Conservation (phyloP, 1,284 basidiomycete genomes). For the Apiotrichum montevideense region DNA sequence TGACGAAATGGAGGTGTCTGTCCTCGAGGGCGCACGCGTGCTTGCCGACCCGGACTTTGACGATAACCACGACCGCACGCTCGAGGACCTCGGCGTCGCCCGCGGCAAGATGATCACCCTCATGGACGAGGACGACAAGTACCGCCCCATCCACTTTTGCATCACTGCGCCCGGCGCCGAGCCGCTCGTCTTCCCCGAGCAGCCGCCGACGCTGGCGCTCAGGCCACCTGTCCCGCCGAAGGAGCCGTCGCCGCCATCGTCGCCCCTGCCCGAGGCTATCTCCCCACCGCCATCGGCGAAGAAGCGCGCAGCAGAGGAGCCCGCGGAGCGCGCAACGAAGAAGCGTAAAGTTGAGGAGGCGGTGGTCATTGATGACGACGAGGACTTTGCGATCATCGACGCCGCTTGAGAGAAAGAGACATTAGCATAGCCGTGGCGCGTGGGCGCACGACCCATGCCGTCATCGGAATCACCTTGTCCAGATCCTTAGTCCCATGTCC, state of each 20-base stretch:
- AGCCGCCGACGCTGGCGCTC: constrained; percentile 10
- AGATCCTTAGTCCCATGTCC: too few species aligned
- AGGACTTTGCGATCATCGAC: constrained; percentile 1
- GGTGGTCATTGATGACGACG: constrained; percentile 18
- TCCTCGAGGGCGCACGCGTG: constrained; percentile 69
- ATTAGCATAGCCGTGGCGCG: too few species aligned
- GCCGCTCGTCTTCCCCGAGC: constrained; percentile 7
- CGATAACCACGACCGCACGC: constrained; percentile 38
- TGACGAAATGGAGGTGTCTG: constrained; percentile 60
- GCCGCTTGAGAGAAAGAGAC: too few species aligned
- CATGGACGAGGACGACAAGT: constrained; percentile 63
- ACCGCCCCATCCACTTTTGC: constrained; percentile 65
- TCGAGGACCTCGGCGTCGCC: constrained; percentile 39
- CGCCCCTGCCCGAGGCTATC: not conserved
- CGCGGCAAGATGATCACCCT: constrained; percentile 70
- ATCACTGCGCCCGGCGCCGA: constrained; percentile 52
- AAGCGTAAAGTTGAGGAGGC: constrained; percentile 5
- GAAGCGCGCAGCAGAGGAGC: not conserved
- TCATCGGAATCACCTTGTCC: too few species aligned
- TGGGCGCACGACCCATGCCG: too few species aligned
- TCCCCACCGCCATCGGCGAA: not conserved
- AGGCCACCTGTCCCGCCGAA: constrained; percentile 3
- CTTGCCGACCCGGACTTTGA: constrained; percentile 45
- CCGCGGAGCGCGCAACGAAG: not conserved
- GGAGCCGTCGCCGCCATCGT: not conserved